Evolutionary conservation across 2,329 filamentous ascomycete species (phyloP), one percentile per base, ranked within the genome.

Genomic region (Xylogone sp.): DNA sequence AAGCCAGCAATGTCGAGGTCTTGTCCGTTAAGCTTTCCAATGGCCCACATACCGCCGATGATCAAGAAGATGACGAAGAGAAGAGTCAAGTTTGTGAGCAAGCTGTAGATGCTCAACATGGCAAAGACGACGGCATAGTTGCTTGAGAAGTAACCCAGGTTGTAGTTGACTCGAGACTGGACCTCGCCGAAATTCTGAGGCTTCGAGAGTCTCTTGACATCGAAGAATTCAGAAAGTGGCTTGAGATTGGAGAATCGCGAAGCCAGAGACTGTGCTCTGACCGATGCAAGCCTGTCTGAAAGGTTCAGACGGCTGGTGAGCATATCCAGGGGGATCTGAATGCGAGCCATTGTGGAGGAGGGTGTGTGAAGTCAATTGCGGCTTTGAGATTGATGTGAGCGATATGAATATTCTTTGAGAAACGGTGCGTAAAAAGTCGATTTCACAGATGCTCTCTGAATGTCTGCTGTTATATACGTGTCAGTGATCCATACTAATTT

Each of bases 121-220:
- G 88, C 78, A 69, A 97, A 96, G 63, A 97, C 83, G 58, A 88
- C 87, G 61, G 88, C 87, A 81, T 99, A 99, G 78, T 99, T 99
- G 86, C 90, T 97, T 56, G 91, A 95, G 79, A 96, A 99, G 77
- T 97, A 88, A 70, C 88, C 84, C 59, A 99, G 76, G 73, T 99
- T 99, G 85, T 97, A 97, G 79, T 95, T 96, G 75, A 96, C 86
- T 59, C 93, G 85, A 62, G 87, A 91, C 73, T 97, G 93, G 58
- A 90, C 84, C 71, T 97, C 92, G 59, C 76, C 77, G 65, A 97
- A 97, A 76, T 95, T 95, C 67, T 82, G 83, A 22, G 94, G 94
- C 77, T 97, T 99, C 60, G 90, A 96, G 51, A 99, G 65, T 62
- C 92, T 90, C 83, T 97, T 97, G 75, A 97, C 72, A 73, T 97